Conservation (phyloP, 73 alveolate genomes). For the Breviolum minutum region DNA sequence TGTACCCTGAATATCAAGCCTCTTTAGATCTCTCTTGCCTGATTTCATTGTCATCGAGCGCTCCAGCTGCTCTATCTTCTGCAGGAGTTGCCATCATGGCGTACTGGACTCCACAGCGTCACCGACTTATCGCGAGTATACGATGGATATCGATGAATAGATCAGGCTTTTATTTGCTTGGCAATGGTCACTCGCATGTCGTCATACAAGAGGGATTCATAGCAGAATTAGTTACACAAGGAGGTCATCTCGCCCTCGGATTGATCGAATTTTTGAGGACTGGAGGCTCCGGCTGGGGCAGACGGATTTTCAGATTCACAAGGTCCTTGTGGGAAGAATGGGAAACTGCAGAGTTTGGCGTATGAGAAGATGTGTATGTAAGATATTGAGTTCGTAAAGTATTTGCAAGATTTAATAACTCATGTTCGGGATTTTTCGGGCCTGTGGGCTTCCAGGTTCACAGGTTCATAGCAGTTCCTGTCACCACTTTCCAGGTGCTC, state of each 20-base stretch:
- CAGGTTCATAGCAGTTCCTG: too few relatives aligned
- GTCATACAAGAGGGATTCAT: not conserved
- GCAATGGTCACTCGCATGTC: too few relatives aligned
- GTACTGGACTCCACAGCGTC: conserved; percentile 89
- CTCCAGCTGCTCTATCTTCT: not conserved
- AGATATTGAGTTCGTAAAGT: too few relatives aligned
- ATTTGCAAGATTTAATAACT: too few relatives aligned
- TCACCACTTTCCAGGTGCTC: conserved; percentile 8
- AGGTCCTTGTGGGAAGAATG: not conserved
- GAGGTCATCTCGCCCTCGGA: not conserved
- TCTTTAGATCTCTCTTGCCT: not conserved
- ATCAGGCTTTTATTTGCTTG: not conserved
- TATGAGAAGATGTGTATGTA: too few relatives aligned
- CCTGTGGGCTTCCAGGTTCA: not conserved
- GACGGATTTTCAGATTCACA: conserved; percentile 66
- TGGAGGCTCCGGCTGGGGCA: conserved; percentile 89
- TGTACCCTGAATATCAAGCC: too few relatives aligned
- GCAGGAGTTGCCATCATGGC: conserved; percentile 93
- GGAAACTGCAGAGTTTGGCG: not conserved
- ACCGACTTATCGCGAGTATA: not conserved
- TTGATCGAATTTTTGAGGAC: not conserved
- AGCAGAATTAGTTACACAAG: not conserved
- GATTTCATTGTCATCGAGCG: not conserved
- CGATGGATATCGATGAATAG: not conserved
- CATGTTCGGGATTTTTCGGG: not conserved